Conservation (phyloP, 2,329 filamentous ascomycete species). For the Colletotrichum sojae region DNA sequence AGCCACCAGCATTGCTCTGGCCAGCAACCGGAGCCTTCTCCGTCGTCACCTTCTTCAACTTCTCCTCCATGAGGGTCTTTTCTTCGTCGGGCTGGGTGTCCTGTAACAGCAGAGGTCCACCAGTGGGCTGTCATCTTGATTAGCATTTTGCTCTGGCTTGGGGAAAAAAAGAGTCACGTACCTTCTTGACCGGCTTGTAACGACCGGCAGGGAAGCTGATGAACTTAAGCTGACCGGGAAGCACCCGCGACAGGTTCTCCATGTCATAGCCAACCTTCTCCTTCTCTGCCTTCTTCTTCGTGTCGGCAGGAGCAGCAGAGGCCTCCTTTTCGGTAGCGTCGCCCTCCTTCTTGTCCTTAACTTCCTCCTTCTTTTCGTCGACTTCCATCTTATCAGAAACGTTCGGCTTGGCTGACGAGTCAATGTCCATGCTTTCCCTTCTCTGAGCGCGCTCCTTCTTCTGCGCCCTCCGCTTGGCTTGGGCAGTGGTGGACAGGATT, state of each 20-base stretch:
- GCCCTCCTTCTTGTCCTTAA: constrained; percentile 74
- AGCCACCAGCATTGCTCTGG: constrained; percentile 50
- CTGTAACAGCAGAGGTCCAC: constrained; percentile 90
- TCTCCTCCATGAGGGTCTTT: constrained; percentile 89
- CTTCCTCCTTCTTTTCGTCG: constrained; percentile 75
- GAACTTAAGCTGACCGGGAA: constrained; percentile 94
- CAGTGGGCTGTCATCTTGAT: constrained; percentile 78
- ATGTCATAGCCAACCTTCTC: constrained; percentile 98
- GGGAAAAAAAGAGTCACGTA: constrained; percentile 58
- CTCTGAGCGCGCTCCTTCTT: constrained; percentile 93
- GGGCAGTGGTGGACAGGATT: constrained; percentile 94
- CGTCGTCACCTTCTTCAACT: constrained; percentile 84
- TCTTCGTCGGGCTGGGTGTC: constrained; percentile 85
- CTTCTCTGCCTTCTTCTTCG: constrained; percentile 93
- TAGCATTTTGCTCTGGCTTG: constrained; percentile 55
- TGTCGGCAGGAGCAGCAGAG: constrained; percentile 62
- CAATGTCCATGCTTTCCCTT: constrained; percentile 95
- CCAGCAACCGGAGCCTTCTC: constrained; percentile 72
- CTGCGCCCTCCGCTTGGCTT: constrained; percentile 94
- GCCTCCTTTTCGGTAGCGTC: constrained; percentile 65
- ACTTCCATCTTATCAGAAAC: constrained; percentile 88
- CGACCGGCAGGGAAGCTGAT: constrained; percentile 92
- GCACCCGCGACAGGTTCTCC: constrained; percentile 95
- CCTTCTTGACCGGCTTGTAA: constrained; percentile 92
- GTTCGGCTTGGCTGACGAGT: constrained; percentile 77